Conservation (phyloP, 2,329 filamentous ascomycete genomes). For the Diaporthe sp. region DNA sequence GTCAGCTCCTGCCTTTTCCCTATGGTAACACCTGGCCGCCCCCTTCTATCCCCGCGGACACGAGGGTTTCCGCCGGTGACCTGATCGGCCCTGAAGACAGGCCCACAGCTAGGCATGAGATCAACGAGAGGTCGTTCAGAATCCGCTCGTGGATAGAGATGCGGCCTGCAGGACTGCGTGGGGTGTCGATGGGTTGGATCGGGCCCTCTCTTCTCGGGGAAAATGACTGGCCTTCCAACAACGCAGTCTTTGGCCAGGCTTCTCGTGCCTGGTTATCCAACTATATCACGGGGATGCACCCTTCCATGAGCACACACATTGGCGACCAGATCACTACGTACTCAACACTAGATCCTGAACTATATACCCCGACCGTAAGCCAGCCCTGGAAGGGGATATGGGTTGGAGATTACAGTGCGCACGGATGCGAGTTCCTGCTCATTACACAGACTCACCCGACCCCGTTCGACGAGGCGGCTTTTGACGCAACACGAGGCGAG, state of each 20-base stretch:
- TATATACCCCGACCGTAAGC: slow-evolving; percentile 84
- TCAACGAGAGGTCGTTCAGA: slow-evolving; percentile 79
- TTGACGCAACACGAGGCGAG: slow-evolving; percentile 50
- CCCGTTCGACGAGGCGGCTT: slow-evolving; percentile 53
- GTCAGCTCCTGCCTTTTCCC: slow-evolving; percentile 50
- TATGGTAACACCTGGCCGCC: slow-evolving; percentile 82
- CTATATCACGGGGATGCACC: slow-evolving; percentile 39
- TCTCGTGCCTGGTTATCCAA: slow-evolving; percentile 36
- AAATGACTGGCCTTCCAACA: slow-evolving; percentile 28
- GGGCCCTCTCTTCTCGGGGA: not conserved
- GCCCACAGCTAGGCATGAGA: slow-evolving; percentile 66
- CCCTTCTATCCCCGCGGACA: slow-evolving; percentile 72
- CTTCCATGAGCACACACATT: slow-evolving; percentile 58
- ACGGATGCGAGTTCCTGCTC: slow-evolving; percentile 90
- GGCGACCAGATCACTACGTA: slow-evolving; percentile 72
- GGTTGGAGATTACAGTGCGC: slow-evolving; percentile 89
- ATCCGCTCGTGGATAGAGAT: slow-evolving; percentile 84
- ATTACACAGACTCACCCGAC: slow-evolving; percentile 78
- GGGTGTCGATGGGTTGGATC: slow-evolving; percentile 15
- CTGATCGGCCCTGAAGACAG: slow-evolving; percentile 47
- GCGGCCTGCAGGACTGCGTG: slow-evolving; percentile 48
- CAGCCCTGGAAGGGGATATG: slow-evolving; percentile 93
- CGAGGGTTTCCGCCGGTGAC: slow-evolving; percentile 60
- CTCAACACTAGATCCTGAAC: slow-evolving; percentile 76
- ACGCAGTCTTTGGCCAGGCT: slow-evolving; percentile 41